Evolutionary conservation across 768 basidiomycete genomes (phyloP).

Genomic region (Exsudoporus frostii): DNA sequence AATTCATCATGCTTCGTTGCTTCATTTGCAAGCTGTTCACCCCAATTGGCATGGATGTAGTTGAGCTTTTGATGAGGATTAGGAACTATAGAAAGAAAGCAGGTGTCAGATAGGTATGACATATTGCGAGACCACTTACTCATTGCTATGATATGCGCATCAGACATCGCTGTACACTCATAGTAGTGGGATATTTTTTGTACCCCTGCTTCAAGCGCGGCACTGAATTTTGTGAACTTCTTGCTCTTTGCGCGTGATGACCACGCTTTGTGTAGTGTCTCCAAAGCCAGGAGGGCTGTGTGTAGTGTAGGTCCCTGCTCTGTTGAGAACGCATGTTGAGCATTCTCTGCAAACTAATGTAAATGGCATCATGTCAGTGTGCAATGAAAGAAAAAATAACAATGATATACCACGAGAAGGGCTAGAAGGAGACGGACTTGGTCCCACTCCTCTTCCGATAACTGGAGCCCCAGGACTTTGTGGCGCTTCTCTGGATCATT

Average conservation of each 20-base stretch:
- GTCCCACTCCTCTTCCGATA: neutral
- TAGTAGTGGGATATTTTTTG: slow-evolving; percentile 3
- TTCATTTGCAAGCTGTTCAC: neutral
- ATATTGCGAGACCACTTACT: slow-evolving; percentile 2
- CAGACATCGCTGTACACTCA: neutral
- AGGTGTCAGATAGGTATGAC: neutral
- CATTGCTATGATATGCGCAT: slow-evolving; percentile 5
- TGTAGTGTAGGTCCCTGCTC: slow-evolving; percentile 1
- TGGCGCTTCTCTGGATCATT: neutral
- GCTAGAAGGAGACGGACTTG: neutral
- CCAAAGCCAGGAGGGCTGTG: neutral
- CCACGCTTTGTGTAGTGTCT: slow-evolving; percentile 8
- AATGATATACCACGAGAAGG: neutral
- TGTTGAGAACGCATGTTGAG: slow-evolving; percentile 3
- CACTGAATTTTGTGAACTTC: neutral
- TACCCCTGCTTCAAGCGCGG: neutral
- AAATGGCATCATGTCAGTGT: neutral
- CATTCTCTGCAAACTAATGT: slow-evolving; percentile 7
- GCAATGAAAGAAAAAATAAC: neutral
- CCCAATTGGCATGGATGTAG: slow-evolving; percentile 4
- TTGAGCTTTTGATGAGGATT: slow-evolving; percentile 3
- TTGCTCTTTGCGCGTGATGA: neutral
- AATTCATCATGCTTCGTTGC: neutral
- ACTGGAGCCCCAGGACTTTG: neutral
- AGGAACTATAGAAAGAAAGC: neutral